These are phyloP conservation scores for Arthrobotrys entomopaga DNA, from an alignment of 2,329 filamentous ascomycete species.

Conservation along the genomic window DNA sequence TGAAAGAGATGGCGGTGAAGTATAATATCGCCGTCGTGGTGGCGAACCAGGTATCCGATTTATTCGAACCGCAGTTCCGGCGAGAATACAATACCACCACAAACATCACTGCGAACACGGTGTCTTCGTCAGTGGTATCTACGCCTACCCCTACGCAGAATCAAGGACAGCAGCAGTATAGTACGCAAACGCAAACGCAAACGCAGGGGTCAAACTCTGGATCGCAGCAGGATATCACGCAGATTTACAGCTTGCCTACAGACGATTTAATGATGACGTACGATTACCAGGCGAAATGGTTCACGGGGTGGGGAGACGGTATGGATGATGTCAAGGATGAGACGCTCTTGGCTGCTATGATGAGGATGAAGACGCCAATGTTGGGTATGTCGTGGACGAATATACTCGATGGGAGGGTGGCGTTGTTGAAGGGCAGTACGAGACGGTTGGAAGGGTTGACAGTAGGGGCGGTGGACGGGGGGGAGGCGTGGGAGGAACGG, in stretches of 20 bases:
- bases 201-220: conserved; percentile 9
- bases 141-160: conserved; percentile 23
- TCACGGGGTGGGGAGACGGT: conserved; percentile 57
- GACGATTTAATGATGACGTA: conserved; percentile 55
- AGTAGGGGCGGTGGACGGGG: conserved; percentile 61
- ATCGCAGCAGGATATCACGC: conserved; percentile 26
- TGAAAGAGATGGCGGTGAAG: conserved; percentile 78
- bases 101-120: conserved; percentile 5
- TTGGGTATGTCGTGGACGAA: conserved; percentile 58
- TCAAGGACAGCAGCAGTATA: not conserved
- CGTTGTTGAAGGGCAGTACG: conserved; percentile 59
- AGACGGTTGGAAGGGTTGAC: conserved; percentile 61
- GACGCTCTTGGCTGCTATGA: conserved; percentile 2
- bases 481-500: conserved; percentile 62
- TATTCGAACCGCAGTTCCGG: conserved; percentile 68
- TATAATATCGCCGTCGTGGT: conserved; percentile 86
- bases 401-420: conserved; percentile 60
- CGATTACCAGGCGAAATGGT: conserved; percentile 58
- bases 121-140: conserved; percentile 39
- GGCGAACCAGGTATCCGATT: conserved; percentile 93
- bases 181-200: conserved; percentile 20
- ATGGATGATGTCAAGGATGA: conserved; percentile 23
- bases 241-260: conserved; percentile 15
- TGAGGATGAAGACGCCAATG: conserved; percentile 56
- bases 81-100: too few species aligned